Base-by-base conservation (phyloP, 2,329 filamentous ascomycete species). In the Metarhizium sp. region DNA sequence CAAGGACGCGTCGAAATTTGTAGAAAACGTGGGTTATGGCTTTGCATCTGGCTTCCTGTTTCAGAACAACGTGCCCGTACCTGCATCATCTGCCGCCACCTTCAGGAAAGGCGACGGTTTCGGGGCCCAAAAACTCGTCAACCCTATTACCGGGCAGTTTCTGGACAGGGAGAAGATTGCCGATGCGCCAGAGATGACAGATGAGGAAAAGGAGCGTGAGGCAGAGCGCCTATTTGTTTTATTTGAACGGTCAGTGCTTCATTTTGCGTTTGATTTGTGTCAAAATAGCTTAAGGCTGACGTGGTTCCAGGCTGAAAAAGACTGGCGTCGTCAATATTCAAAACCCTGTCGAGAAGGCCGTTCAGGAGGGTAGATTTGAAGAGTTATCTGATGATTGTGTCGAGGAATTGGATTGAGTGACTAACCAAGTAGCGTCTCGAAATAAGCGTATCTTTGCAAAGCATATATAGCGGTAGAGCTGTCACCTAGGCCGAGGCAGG, bases 21-120 rank as follows among this genome's bases (percentile, higher is more conserved):
- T 97, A 0, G 80, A 88, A 52, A 96, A 96, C 62, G 89, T 99
- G 13, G 94, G 94, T 0, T 99, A 96, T 66, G 94, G 94, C 0
- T 96, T 89, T 65, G 94, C 94, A 0, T 89, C 91, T 0, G 94
- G 94, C 0, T 96, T 94, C 67, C 75, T 99, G 16, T 86, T 92
- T 73, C 86, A 88, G 59, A 88, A 92, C 59, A 89, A 94, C 55
- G 84, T 97, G 13, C 78, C 86, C 0, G 76, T 96, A 25, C 90
- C 91, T 0, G 78, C 84, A 57, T 84, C 78, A 54, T 81, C 84
- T 1, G 72, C 83, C 10, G 79, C 85, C 61, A 66, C 63, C 11
- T 67, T 69, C 56, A 68, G 64, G 58, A 65, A 67, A 51, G 56
- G 55, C 29, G 60, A 65, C 42, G n/a, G 62, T 53, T 32, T 64